Conservation (phyloP, 805 yeast species). For the Wickerhamomyces strasburgensis region DNA sequence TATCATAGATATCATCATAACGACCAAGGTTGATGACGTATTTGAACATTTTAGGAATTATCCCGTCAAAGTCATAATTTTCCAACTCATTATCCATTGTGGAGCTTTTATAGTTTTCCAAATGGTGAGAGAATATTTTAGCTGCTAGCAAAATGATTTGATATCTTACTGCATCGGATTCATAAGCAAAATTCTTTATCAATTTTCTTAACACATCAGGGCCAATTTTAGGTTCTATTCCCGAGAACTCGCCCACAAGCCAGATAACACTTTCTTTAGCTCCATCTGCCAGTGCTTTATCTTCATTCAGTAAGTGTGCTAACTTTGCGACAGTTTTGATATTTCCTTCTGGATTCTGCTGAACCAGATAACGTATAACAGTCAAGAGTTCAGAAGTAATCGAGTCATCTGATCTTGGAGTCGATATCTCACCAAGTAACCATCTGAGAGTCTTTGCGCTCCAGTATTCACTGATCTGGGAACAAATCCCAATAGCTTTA, state of each 20-base stretch:
- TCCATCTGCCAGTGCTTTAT: slow-evolving; percentile 27
- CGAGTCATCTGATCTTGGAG: slow-evolving; percentile 17
- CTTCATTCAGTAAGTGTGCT: slow-evolving; percentile 28
- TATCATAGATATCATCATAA: slow-evolving; percentile 70
- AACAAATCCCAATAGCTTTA: slow-evolving; percentile 57
- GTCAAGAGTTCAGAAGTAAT: slow-evolving; percentile 63
- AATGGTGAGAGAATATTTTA: slow-evolving; percentile 56
- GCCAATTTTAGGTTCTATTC: slow-evolving; percentile 43
- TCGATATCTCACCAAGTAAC: slow-evolving; percentile 48
- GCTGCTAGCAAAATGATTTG: slow-evolving; percentile 73
- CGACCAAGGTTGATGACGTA: slow-evolving; percentile 59
- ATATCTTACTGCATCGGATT: slow-evolving; percentile 54
- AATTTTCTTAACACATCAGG: slow-evolving; percentile 72
- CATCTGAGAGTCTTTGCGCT: slow-evolving; percentile 54
- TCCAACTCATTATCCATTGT: slow-evolving; percentile 22
- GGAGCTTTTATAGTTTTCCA: slow-evolving; percentile 35
- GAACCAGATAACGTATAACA: slow-evolving; percentile 68
- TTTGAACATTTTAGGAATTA: slow-evolving; percentile 49
- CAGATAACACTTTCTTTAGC: slow-evolving; percentile 86
- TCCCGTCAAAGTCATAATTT: slow-evolving; percentile 31
- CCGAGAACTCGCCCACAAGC: slow-evolving; percentile 81
- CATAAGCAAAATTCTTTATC: slow-evolving; percentile 47
- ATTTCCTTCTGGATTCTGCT: slow-evolving; percentile 51
- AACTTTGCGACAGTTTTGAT: slow-evolving; percentile 52
- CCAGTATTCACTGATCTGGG: slow-evolving; percentile 45